phyloP scores from a whole-genome alignment of 2,329 filamentous ascomycete genomes.

The Aspergillus terreus region DNA sequence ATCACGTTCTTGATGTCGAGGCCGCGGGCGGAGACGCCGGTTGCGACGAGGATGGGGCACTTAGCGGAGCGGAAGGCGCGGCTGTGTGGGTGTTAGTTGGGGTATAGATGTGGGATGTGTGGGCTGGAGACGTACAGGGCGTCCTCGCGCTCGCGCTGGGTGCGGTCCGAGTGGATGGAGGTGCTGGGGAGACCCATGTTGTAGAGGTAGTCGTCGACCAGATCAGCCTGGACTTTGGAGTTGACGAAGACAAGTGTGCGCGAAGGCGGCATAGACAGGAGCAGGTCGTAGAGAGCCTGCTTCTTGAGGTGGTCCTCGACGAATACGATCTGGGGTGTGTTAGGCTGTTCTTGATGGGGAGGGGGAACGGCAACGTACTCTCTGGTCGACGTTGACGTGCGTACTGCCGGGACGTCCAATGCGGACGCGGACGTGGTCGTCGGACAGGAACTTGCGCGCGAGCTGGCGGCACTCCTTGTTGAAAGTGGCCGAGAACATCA shows the following conservation, averaged over 20 bases:
- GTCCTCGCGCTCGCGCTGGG: slow-evolving; percentile 87
- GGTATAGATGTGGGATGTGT: background rate
- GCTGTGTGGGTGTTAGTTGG: slow-evolving; percentile 29
- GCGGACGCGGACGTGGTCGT: slow-evolving; percentile 72
- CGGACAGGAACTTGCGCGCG: slow-evolving; percentile 70
- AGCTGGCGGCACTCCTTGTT: slow-evolving; percentile 73
- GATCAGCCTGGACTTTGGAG: slow-evolving; percentile 71
- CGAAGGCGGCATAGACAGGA: slow-evolving; percentile 65
- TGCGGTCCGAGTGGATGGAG: slow-evolving; percentile 83
- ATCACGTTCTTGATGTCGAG: slow-evolving; percentile 82
- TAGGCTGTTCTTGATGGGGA: background rate
- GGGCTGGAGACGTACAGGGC: slow-evolving; percentile 58
- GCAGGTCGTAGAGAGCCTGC: slow-evolving; percentile 65
- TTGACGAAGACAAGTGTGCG: slow-evolving; percentile 92
- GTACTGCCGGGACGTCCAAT: slow-evolving; percentile 84
- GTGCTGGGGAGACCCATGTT: slow-evolving; percentile 76
- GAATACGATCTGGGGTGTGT: slow-evolving; percentile 53
- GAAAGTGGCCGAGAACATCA: slow-evolving; percentile 96
- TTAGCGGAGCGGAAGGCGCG: slow-evolving; percentile 74
- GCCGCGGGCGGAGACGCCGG: slow-evolving; percentile 80
- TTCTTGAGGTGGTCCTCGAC: slow-evolving; percentile 66
- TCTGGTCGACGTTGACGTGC: slow-evolving; percentile 77
- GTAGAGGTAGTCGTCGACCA: slow-evolving; percentile 82
- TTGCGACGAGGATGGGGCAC: slow-evolving; percentile 78
- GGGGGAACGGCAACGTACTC: slow-evolving; percentile 30